These are phyloP conservation scores for Flaveria sonorensis DNA, from an alignment of 129 eudicot genomes.

Conservation along the genomic window DNA sequence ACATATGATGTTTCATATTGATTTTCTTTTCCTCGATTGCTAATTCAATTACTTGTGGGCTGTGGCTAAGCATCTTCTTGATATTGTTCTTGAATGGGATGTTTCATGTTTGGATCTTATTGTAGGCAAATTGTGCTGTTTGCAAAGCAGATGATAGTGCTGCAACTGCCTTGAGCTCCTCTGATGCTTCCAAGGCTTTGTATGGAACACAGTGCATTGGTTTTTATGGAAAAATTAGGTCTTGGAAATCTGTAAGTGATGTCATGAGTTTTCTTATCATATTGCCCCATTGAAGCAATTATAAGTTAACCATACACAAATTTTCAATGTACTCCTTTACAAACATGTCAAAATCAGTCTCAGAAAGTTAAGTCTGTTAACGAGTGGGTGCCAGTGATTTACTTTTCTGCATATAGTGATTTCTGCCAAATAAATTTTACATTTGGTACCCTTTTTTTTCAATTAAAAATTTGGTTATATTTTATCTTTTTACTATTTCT, in stretches of 20 bases:
- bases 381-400: background rate
- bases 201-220: conserved; percentile 92
- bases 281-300: background rate
- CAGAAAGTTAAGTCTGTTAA: background rate
- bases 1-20: background rate
- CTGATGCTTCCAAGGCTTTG: conserved; percentile 76
- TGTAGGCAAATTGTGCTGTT: conserved; percentile 92
- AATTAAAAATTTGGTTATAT: background rate
- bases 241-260: conserved; percentile 95
- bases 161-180: conserved; percentile 77
- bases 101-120: conserved; percentile 20
- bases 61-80: conserved; percentile 8
- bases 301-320: background rate
- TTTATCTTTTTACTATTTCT: conserved; percentile 14
- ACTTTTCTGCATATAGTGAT: background rate
- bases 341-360: conserved; percentile 4
- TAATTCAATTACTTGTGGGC: background rate
- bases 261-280: conserved; percentile 4
- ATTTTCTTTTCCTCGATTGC: background rate
- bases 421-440: background rate
- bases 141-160: conserved; percentile 97
- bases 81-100: conserved; percentile 2
- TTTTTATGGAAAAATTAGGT: conserved; percentile 84
- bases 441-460: conserved; percentile 5
- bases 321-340: conserved; percentile 7